Evolutionary conservation across 306 rosid genomes (phyloP).

Genomic region (Ormosia semicastrata): DNA sequence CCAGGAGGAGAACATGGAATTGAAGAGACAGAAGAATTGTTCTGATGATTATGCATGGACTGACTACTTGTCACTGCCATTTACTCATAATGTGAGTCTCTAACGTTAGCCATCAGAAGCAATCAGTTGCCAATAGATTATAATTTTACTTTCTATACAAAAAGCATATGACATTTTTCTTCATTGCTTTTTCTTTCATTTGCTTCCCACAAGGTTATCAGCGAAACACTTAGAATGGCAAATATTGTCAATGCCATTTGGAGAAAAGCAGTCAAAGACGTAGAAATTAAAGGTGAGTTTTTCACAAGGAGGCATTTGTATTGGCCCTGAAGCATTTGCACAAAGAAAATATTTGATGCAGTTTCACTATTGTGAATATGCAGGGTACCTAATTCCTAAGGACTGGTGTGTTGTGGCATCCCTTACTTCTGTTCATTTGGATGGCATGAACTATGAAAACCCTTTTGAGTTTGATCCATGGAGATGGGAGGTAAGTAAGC

Average conservation of each 20-base stretch:
- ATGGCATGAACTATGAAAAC: slow-evolving; percentile 45
- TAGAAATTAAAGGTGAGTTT: slow-evolving; percentile 71
- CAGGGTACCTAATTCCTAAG: slow-evolving; percentile 74
- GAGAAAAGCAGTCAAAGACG: slow-evolving; percentile 82
- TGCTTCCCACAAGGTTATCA: slow-evolving; percentile 58
- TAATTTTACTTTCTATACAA: background rate
- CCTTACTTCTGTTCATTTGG: slow-evolving; percentile 58
- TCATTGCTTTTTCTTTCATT: background rate
- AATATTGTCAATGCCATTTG: slow-evolving; percentile 90
- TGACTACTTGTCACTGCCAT: slow-evolving; percentile 78
- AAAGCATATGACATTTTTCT: background rate
- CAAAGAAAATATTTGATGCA: background rate
- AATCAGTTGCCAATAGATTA: background rate
- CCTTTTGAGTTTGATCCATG: slow-evolving; percentile 65
- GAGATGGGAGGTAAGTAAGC: slow-evolving; percentile 64
- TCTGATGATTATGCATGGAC: slow-evolving; percentile 58
- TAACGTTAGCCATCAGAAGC: background rate
- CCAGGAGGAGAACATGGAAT: slow-evolving; percentile 88
- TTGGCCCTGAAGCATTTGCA: background rate
- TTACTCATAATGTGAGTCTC: slow-evolving; percentile 83
- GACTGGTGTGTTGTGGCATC: slow-evolving; percentile 55
- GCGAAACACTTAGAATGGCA: slow-evolving; percentile 91
- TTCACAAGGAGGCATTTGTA: background rate
- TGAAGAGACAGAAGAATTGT: slow-evolving; percentile 58
- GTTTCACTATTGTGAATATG: background rate